Evolutionary conservation across 2,329 filamentous ascomycete species (phyloP).

Genomic region (Monilinia laxa): DNA sequence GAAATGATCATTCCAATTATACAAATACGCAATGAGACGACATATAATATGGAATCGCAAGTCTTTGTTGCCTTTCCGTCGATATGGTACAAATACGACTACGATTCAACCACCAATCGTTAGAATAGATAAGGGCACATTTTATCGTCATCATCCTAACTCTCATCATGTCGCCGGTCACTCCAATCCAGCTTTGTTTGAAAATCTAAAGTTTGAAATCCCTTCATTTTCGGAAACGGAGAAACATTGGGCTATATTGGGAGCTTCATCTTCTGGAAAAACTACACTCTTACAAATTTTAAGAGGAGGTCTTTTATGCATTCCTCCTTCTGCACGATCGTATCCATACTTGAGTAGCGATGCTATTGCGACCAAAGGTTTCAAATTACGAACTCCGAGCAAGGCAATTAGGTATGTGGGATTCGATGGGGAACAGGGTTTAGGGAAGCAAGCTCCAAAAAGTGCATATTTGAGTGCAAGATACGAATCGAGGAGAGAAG

Average conservation of each 20-base stretch:
- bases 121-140: conserved; percentile 74
- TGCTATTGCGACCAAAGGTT: conserved; percentile 46
- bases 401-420: conserved; percentile 85
- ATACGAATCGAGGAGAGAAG: conserved; percentile 85
- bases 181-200: conserved; percentile 70
- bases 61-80: conserved; percentile 23
- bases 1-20: neutral
- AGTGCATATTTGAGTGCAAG: conserved; percentile 84
- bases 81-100: conserved; percentile 29
- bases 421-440: conserved; percentile 72
- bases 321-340: conserved; percentile 71
- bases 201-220: conserved; percentile 67
- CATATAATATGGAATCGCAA: conserved; percentile 19
- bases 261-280: conserved; percentile 74
- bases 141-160: conserved; percentile 74
- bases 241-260: conserved; percentile 81
- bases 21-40: conserved; percentile 28
- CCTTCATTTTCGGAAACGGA: conserved; percentile 51
- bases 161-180: conserved; percentile 44
- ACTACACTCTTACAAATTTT: conserved; percentile 81
- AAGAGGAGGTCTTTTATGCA: conserved; percentile 70
- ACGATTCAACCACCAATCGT: conserved; percentile 57
- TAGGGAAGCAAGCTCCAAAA: conserved; percentile 53
- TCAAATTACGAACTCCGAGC: conserved; percentile 55
- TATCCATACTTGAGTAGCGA: conserved; percentile 75